Base-by-base conservation (phyloP, 75 land plant species). In the Cupressus sempervirens region DNA sequence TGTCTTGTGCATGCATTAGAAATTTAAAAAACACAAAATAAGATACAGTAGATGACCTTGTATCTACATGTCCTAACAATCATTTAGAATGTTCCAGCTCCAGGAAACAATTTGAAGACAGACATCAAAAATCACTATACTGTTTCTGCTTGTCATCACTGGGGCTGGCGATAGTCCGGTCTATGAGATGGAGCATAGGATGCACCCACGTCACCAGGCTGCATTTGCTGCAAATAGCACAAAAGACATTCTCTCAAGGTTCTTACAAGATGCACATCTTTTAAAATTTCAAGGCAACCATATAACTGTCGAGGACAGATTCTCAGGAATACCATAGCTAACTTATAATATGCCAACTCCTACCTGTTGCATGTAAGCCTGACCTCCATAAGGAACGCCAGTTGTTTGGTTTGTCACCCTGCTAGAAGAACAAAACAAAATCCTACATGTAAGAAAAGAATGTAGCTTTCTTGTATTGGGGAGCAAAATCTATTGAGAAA, bases 321-420 rank as follows among this genome's bases (percentile, higher is more conserved):
- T 76, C 41, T 34, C 26, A 40, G 35, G 45, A 23, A 79, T 79
- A 79, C 29, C 81, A n/a, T 3, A 79, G 40, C 50, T 43, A 79
- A 79, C 4, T 45, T 79, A 26, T 12, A 9, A 20, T 38, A 45
- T 45, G 46, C 9, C 32, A 79, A 9, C n/a, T 45, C 52, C 50
- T 79, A 79, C 81, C 81, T 45, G 81, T 45, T 43, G 81, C 81
- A 79, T 79, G 50, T 79, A 79, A 43, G 32, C 81, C 14, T 79
- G 81, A 79, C 81, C 45, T 6, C 81, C 52, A 45, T 79, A 45
- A 79, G 32, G 32, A n/a, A 79, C 48, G 12, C 81, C 81, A 79
- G 10, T 29, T 79, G 52, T 79, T 79, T 50, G 81, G 81, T 79
- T 79, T 79, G 81, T 79, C 26, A 79, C 81, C 81, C 81, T 45